A percentile compares a stretch with the other conserved stretches of the same genome.
Evolutionary conservation across 352 stramenopile genomes (phyloP).

Genomic region (Peronospora tabacina): DNA sequence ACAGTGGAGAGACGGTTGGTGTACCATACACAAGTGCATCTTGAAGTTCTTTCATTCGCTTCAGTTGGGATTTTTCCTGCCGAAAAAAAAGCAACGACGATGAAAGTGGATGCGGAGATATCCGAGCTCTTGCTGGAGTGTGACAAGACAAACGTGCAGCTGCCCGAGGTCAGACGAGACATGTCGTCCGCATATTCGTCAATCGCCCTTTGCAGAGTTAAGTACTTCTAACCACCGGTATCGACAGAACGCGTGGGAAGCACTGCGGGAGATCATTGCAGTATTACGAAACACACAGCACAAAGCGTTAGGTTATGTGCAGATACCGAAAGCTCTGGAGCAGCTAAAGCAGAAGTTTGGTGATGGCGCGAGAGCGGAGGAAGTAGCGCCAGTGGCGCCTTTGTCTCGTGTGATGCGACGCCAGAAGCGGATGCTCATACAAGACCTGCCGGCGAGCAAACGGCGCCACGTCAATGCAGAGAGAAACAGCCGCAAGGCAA

Average conservation of each 20-base stretch:
- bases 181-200: neutral
- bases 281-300: conserved; percentile 34
- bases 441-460: conserved; percentile 23
- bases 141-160: conserved; percentile 36
- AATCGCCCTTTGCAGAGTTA: neutral
- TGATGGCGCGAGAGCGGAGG: neutral
- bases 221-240: neutral
- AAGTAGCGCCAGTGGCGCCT: neutral
- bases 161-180: conserved; percentile 29
- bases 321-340: conserved; percentile 41
- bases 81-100: conserved; percentile 12
- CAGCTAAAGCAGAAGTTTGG: conserved; percentile 32
- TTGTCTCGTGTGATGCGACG: conserved; percentile 6
- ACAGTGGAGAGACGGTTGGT: neutral
- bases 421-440: conserved; percentile 18
- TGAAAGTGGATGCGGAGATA: conserved; percentile 49
- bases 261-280: conserved; percentile 32
- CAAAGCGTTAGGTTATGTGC: conserved; percentile 32
- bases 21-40: conserved; percentile 11
- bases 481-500: conserved; percentile 7
- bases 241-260: conserved; percentile 36
- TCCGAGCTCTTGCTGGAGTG: conserved; percentile 63
- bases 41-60: conserved; percentile 23
- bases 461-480: conserved; percentile 9
- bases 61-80: conserved; percentile 7